These are phyloP conservation scores for Debaryomyces singareniensis DNA, from an alignment of 1,139 yeast species.

Conservation along the genomic window DNA sequence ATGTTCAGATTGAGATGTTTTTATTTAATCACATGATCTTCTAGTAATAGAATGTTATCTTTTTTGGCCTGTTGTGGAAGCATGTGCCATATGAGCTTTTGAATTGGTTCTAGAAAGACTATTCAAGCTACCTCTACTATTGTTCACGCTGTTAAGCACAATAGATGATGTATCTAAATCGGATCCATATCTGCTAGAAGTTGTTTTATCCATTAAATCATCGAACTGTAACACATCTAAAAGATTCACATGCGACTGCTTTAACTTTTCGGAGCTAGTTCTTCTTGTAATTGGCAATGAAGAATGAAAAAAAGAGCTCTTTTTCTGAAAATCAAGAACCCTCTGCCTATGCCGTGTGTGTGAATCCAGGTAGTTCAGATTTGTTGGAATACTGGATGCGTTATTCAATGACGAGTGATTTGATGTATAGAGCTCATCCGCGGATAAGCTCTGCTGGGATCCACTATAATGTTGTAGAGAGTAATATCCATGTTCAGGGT, in stretches of 20 bases:
- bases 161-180: conserved; percentile 18
- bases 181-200: conserved; percentile 21
- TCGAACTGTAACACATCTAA: conserved; percentile 18
- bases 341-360: background rate
- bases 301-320: conserved; percentile 8
- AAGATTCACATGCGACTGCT: conserved; percentile 17
- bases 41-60: no score
- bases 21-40: no score
- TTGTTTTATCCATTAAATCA: conserved; percentile 11
- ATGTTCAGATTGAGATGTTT: no score
- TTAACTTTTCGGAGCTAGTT: conserved; percentile 14
- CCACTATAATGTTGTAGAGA: background rate
- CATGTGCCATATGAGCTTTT: no score
- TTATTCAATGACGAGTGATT: background rate
- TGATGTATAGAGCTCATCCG: no score
- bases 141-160: conserved; percentile 14
- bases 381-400: background rate
- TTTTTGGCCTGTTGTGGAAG: no score
- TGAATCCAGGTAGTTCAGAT: background rate
- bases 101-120: conserved; percentile 5
- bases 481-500: background rate
- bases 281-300: conserved; percentile 12
- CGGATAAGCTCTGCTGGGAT: background rate
- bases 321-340: background rate
- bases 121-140: conserved; percentile 14